phyloP scores from a whole-genome alignment of 139 green algal species.

The Choricystis sp. region DNA sequence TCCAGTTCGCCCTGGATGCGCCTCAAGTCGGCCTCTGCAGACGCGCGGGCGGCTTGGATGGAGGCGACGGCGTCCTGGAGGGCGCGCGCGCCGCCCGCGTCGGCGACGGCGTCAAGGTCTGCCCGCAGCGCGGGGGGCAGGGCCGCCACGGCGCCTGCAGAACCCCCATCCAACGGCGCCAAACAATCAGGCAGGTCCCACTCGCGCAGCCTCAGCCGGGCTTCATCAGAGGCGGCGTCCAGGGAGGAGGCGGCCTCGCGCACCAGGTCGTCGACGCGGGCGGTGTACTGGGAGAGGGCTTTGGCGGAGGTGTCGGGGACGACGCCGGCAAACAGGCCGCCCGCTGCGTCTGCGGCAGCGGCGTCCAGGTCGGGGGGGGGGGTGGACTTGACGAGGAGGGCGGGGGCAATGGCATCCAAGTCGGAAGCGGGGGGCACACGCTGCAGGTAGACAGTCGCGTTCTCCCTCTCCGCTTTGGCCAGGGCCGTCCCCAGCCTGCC shows the following conservation, averaged over 20 bases:
- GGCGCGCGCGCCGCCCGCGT: slow-evolving; percentile 44
- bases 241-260: slow-evolving; percentile 39
- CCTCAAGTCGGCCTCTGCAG: slow-evolving; percentile 44
- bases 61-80: slow-evolving; percentile 34
- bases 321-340: slow-evolving; percentile 44
- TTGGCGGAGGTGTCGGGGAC: slow-evolving; percentile 63
- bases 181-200: slow-evolving; percentile 45
- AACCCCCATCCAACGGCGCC: slow-evolving; percentile 28
- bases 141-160: slow-evolving; percentile 11
- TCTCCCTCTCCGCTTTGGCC: slow-evolving; percentile 28
- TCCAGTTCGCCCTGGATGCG: slow-evolving; percentile 33
- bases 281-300: slow-evolving; percentile 61
- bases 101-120: slow-evolving; percentile 64
- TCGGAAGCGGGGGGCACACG: slow-evolving; percentile 20
- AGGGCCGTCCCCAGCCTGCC: slow-evolving; percentile 13
- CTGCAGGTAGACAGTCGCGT: slow-evolving; percentile 43
- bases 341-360: slow-evolving; percentile 7
- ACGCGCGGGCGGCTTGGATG: slow-evolving; percentile 32
- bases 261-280: slow-evolving; percentile 70
- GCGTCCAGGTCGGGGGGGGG: slow-evolving; percentile 21
- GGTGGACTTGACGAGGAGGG: slow-evolving; percentile 37
- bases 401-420: slow-evolving; percentile 31
- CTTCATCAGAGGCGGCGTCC: slow-evolving; percentile 58
- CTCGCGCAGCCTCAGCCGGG: slow-evolving; percentile 49
- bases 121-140: slow-evolving; percentile 53